Conservation (phyloP, 176 grass and related monocot genomes). For the Aegilops umbellulata region DNA sequence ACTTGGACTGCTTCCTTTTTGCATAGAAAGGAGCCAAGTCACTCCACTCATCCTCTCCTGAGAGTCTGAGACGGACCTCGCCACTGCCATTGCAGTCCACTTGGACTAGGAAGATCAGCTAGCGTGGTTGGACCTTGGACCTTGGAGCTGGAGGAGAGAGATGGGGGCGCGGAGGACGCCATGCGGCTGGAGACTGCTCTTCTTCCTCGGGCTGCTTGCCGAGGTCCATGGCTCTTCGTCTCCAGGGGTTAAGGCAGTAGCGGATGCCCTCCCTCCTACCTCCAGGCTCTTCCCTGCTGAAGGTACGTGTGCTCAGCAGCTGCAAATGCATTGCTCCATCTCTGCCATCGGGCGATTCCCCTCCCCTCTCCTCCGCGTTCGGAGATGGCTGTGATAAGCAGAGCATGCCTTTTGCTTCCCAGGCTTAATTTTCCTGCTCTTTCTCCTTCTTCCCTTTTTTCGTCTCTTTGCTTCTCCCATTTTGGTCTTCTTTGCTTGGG, state of each 20-base stretch:
- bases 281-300: conserved; percentile 35
- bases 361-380: background rate
- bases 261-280: conserved; percentile 1
- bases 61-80: background rate
- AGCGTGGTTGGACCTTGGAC: too few relatives aligned
- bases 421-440: background rate
- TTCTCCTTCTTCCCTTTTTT: background rate
- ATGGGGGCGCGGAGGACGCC: conserved; percentile 26
- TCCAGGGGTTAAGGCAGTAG: background rate
- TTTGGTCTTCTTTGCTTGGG: background rate
- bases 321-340: background rate
- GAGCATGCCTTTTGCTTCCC: background rate
- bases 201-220: conserved; percentile 3
- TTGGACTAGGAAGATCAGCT: background rate
- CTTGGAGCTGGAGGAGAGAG: background rate
- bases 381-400: background rate
- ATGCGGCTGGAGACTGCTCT: background rate
- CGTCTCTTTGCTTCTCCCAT: background rate
- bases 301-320: conserved; percentile 15
- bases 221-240: conserved; percentile 8
- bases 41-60: background rate
- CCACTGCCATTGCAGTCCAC: background rate
- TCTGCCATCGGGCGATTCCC: background rate
- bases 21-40: background rate
- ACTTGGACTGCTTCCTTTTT: too few relatives aligned